Conservation (phyloP, 2,329 filamentous ascomycete species). For the Calonectria leucothoes region DNA sequence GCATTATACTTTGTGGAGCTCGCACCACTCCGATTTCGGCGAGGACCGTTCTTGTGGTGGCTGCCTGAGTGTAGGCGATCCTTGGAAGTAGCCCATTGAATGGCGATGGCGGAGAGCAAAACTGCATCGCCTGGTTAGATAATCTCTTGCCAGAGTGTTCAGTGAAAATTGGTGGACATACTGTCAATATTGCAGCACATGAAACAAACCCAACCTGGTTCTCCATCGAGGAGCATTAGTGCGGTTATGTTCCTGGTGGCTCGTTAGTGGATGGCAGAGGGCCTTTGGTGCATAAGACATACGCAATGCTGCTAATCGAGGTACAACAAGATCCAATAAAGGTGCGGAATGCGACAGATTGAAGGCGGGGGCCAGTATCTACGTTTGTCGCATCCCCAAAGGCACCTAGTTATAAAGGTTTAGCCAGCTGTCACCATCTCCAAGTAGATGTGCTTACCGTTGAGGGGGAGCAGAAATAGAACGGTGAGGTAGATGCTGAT, state of each 20-base stretch:
- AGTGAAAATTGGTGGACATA: slow-evolving; percentile 43
- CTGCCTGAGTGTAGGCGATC: not conserved
- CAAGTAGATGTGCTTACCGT: slow-evolving; percentile 55
- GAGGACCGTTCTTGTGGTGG: not conserved
- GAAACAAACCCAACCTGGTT: slow-evolving; percentile 73
- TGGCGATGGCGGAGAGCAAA: not conserved
- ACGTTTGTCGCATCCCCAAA: slow-evolving; percentile 60
- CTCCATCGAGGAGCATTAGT: slow-evolving; percentile 67
- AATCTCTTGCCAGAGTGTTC: not conserved
- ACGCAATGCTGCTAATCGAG: slow-evolving; percentile 68
- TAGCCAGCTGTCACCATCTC: not conserved
- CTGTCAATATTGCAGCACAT: slow-evolving; percentile 74
- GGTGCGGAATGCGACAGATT: slow-evolving; percentile 65
- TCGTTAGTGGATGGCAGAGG: slow-evolving; percentile 4
- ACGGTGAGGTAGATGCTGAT: slow-evolving; percentile 73
- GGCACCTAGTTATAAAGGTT: slow-evolving; percentile 61
- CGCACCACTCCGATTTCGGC: not conserved
- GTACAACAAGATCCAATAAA: slow-evolving; percentile 70
- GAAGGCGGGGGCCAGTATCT: slow-evolving; percentile 55
- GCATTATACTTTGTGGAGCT: not conserved
- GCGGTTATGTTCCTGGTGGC: slow-evolving; percentile 65
- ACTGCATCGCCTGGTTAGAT: not conserved
- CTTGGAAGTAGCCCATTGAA: not conserved
- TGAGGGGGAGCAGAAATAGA: slow-evolving; percentile 70
- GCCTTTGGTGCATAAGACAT: slow-evolving; percentile 34